phyloP scores from a whole-genome alignment of 208 protist genomes.

The Trypanosoma cruzi region DNA sequence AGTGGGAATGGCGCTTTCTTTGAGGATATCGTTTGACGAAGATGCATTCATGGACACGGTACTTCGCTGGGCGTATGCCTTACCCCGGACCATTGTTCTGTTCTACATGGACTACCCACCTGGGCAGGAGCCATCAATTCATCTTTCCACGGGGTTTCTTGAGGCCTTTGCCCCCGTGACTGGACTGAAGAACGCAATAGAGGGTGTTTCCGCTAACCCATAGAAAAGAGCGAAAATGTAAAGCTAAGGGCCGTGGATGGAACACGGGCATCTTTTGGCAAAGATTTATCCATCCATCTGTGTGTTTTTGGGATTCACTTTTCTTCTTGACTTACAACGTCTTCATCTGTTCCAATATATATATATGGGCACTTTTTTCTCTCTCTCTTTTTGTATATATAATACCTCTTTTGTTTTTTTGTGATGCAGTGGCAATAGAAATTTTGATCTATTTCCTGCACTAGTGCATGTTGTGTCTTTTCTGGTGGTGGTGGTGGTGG shows the following conservation, averaged over 20 bases:
- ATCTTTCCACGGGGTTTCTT: slow-evolving; percentile 18
- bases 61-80: slow-evolving; percentile 40
- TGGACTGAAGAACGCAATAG: slow-evolving; percentile 12
- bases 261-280: background rate
- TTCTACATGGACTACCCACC: slow-evolving; percentile 23
- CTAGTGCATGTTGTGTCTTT: too few species aligned
- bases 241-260: background rate
- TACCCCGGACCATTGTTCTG: slow-evolving; percentile 33
- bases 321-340: background rate
- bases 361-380: too few species aligned
- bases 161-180: slow-evolving; percentile 25
- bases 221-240: slow-evolving; percentile 1
- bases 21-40: slow-evolving; percentile 30
- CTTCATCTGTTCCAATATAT: too few species aligned
- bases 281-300: background rate
- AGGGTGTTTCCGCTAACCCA: background rate
- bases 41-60: slow-evolving; percentile 58
- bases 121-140: background rate
- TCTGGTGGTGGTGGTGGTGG: too few species aligned
- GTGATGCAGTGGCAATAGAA: too few species aligned
- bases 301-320: background rate
- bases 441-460: too few species aligned
- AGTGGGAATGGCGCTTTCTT: slow-evolving; percentile 32
- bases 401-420: too few species aligned
- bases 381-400: too few species aligned